Evolutionary conservation across 768 basidiomycete species (phyloP).

Genomic region (Pleurotus platypus): DNA sequence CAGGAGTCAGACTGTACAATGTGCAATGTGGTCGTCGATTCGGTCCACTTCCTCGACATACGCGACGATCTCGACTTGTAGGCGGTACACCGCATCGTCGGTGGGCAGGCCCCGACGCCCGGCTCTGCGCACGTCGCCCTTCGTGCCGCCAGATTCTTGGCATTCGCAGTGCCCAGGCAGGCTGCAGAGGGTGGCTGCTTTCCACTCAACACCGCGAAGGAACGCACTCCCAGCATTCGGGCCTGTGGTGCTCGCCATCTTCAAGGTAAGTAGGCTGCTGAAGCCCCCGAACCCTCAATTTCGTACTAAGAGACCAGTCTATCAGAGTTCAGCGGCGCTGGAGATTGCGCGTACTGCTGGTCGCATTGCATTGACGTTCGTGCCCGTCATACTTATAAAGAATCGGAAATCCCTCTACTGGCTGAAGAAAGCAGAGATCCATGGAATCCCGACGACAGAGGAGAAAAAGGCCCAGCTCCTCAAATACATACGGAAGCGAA

Average conservation of each 20-base stretch:
- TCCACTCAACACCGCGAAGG: slow-evolving; percentile 37
- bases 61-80: slow-evolving; percentile 1
- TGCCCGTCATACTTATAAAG: slow-evolving; percentile 64
- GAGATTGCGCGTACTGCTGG: slow-evolving; percentile 67
- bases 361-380: slow-evolving; percentile 70
- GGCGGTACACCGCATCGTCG: neutral
- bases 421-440: slow-evolving; percentile 48
- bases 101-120: neutral
- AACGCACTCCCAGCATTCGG: slow-evolving; percentile 36
- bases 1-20: slow-evolving; percentile 12
- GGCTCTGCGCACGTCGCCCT: neutral
- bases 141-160: slow-evolving; percentile 8
- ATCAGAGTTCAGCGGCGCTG: slow-evolving; percentile 72
- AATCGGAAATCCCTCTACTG: slow-evolving; percentile 48
- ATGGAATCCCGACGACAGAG: slow-evolving; percentile 48
- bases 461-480: slow-evolving; percentile 47
- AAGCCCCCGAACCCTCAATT: neutral
- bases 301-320: neutral
- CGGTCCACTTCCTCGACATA: neutral
- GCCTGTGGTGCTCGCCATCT: slow-evolving; percentile 51
- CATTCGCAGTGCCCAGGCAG: neutral
- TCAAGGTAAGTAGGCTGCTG: slow-evolving; percentile 51
- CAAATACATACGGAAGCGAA: slow-evolving; percentile 44
- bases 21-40: slow-evolving; percentile 10
- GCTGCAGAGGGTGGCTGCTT: slow-evolving; percentile 17